phyloP scores from a whole-genome alignment of 2,329 filamentous ascomycete species.

The Neurospora crassa region DNA sequence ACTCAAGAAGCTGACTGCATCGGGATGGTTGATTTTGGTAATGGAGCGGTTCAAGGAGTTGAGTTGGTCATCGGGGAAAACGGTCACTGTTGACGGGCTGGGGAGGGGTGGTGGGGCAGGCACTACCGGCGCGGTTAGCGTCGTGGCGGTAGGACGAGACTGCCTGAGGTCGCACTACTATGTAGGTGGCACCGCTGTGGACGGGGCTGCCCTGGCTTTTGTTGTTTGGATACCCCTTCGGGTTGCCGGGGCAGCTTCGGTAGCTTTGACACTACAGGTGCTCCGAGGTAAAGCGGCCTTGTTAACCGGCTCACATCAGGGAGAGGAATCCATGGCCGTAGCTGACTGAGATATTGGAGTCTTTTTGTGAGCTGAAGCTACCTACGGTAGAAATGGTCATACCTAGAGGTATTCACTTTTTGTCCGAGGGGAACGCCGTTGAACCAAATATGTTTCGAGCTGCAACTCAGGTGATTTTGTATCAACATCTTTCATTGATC shows the following conservation, averaged over 20 bases:
- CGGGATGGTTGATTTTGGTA: background rate
- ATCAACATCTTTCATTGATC: background rate
- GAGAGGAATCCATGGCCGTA: background rate
- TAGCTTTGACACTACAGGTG: background rate
- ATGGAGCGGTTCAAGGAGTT: background rate
- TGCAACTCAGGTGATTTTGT: background rate
- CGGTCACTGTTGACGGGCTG: background rate
- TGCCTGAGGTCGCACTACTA: background rate
- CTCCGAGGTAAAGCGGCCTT: slow-evolving; percentile 1
- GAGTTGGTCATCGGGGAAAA: background rate
- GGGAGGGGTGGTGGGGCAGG: background rate
- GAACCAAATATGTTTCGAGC: background rate
- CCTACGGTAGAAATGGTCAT: background rate
- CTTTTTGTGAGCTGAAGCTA: background rate
- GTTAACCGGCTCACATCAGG: background rate
- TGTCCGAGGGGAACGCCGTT: background rate
- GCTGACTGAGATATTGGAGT: background rate
- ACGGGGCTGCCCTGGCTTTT: background rate
- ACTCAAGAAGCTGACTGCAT: background rate
- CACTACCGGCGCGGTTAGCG: background rate
- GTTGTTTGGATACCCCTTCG: background rate
- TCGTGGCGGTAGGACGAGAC: background rate
- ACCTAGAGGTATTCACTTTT: background rate
- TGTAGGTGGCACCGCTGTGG: background rate
- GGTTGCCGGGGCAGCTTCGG: background rate